Evolutionary conservation across 768 basidiomycete genomes (phyloP).

Genomic region (Russula sp.): DNA sequence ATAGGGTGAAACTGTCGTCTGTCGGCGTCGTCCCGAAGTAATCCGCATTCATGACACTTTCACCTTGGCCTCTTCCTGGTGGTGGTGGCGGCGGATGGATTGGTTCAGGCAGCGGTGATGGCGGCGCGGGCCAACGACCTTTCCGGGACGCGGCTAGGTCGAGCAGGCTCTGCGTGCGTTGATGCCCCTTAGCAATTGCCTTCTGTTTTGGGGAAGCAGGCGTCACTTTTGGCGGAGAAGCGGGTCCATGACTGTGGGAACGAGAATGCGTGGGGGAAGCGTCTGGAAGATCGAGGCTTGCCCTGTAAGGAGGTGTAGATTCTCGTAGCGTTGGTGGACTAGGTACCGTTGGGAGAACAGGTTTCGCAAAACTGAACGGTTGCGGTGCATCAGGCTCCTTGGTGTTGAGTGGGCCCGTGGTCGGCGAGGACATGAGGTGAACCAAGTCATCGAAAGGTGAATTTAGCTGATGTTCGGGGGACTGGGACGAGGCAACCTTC

Average conservation of each 20-base stretch:
- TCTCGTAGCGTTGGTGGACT: slow-evolving; percentile 12
- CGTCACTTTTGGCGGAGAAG: neutral
- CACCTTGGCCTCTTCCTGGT: neutral
- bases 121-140: slow-evolving; percentile 18
- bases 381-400: neutral
- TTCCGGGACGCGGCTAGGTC: slow-evolving; percentile 11
- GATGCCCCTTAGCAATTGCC: neutral
- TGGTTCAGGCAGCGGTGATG: slow-evolving; percentile 9
- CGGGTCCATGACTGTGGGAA: neutral
- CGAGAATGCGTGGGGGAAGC: neutral
- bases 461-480: slow-evolving; percentile 17
- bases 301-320: neutral
- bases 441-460: slow-evolving; percentile 40
- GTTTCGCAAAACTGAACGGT: neutral
- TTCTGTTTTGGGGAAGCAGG: neutral
- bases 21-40: slow-evolving; percentile 6
- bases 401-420: neutral
- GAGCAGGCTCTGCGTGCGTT: slow-evolving; percentile 14
- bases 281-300: neutral
- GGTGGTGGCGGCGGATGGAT: slow-evolving; percentile 10
- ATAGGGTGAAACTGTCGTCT: neutral
- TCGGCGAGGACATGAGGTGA: slow-evolving; percentile 38
- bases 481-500: neutral
- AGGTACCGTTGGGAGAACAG: neutral
- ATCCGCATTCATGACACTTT: slow-evolving; percentile 4